Evolutionary conservation across 495 filamentous ascomycete species (phyloP).

Genomic region (Pyrenula massariospora): DNA sequence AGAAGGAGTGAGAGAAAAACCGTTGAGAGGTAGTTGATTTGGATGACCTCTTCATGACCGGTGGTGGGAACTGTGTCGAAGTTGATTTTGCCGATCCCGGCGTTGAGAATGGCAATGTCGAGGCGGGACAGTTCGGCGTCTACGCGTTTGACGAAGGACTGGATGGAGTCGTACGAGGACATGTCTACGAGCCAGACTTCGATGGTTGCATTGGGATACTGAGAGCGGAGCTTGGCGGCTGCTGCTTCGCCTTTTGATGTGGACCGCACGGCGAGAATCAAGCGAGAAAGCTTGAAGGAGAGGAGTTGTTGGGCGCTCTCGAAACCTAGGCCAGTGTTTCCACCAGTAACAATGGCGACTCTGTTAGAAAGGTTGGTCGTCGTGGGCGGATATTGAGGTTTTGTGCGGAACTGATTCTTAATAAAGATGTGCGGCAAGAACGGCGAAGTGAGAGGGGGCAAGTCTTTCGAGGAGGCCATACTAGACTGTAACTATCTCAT

Average conservation of each 20-base stretch:
- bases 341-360: conserved; percentile 34
- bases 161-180: conserved; percentile 28
- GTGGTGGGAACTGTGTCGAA: conserved; percentile 21
- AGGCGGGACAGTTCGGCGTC: conserved; percentile 21
- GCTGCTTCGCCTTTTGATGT: conserved; percentile 22
- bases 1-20: conserved; percentile 34
- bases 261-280: conserved; percentile 39
- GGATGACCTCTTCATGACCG: conserved; percentile 34
- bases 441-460: background rate
- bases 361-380: conserved; percentile 16
- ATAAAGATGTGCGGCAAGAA: conserved; percentile 13
- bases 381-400: conserved; percentile 5
- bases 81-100: conserved; percentile 23
- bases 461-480: background rate
- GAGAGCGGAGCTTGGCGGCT: conserved; percentile 13
- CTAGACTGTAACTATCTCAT: background rate
- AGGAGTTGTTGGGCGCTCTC: conserved; percentile 29
- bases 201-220: conserved; percentile 12
- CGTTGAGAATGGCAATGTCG: conserved; percentile 42
- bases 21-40: conserved; percentile 38
- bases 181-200: conserved; percentile 42
- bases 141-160: conserved; percentile 21
- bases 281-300: conserved; percentile 20
- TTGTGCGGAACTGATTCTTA: conserved; percentile 22
- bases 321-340: conserved; percentile 32